Base-by-base conservation (phyloP, 2,329 filamentous ascomycete genomes). In the Daldinia eschscholtzii region DNA sequence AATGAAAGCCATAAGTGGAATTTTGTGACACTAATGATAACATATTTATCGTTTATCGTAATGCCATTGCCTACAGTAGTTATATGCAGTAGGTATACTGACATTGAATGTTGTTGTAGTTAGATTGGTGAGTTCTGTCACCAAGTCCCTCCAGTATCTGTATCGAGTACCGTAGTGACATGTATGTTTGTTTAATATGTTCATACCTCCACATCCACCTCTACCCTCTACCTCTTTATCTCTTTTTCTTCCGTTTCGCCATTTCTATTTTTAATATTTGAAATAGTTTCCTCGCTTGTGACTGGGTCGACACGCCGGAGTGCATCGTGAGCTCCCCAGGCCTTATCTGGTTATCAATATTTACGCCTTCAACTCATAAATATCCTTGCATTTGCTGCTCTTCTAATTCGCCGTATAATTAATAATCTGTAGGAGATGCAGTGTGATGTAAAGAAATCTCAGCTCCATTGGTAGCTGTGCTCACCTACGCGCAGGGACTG, bases 401-500 rank as follows among this genome's bases (percentile, higher is more conserved):
- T 6, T 33, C 6, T 52, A n/a, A 52, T 52, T 52, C 46, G 46
- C 18, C 1, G 46, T 30, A 15, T 33, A 33, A 33, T 33, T 18
- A 18, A 33, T 18, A 30, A 52, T 9, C 46, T 52, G 13, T 28
- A 20, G 30, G 15, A 18, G 46, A 52, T 33, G 46, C 15, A 30
- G 15, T n/a, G 46, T 33, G 46, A 52, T 52, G 46, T 33, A 52
- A 52, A 18, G 6, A 15, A 52, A 52, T 64, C 26, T 61, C 20
- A 58, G 58, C 33, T 60, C 62, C 37, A 56, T 60, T 48, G 50
- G 61, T 37, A 70, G 53, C 61, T 71, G 41, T 57, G 28, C 48
- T 39, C 58, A 57, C 41, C 48, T 46, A 46, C 18, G 15, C 44
- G 59, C 56, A 61, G 44, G 26, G 15, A 39, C 13, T 46, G 46